Conservation (phyloP, 495 filamentous ascomycete species). For the Aspergillus affinis region DNA sequence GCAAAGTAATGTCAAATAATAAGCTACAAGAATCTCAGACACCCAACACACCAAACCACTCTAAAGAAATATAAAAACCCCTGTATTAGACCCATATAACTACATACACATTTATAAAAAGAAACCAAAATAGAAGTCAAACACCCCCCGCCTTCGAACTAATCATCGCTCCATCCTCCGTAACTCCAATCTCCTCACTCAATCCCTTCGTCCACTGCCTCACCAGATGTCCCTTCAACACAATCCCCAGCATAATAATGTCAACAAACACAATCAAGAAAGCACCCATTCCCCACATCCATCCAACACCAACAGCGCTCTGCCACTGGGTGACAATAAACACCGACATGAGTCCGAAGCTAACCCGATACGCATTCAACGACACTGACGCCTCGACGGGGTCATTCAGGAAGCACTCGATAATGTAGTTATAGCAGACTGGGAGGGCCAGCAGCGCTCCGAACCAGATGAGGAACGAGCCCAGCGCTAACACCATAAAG, state of each 20-base stretch:
- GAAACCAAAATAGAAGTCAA: neutral
- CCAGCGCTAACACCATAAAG: slow-evolving; percentile 41
- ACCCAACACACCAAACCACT: no score
- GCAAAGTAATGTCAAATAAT: no score
- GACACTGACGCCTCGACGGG: slow-evolving; percentile 32
- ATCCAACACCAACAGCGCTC: slow-evolving; percentile 33
- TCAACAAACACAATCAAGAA: slow-evolving; percentile 26
- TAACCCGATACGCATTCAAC: slow-evolving; percentile 32
- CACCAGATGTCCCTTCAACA: slow-evolving; percentile 13
- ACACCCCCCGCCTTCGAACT: neutral
- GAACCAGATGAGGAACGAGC: slow-evolving; percentile 36
- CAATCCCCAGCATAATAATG: slow-evolving; percentile 3
- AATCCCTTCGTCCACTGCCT: slow-evolving; percentile 2
- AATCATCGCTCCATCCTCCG: slow-evolving; percentile 4
- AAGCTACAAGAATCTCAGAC: no score
- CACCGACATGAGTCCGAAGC: slow-evolving; percentile 32
- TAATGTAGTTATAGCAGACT: slow-evolving; percentile 42
- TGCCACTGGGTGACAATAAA: slow-evolving; percentile 41
- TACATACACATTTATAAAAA: no score
- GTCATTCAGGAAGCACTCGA: slow-evolving; percentile 35
- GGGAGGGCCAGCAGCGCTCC: slow-evolving; percentile 31
- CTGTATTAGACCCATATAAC: no score
- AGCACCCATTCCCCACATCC: slow-evolving; percentile 44
- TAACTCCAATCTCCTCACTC: slow-evolving; percentile 1
- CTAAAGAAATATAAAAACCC: no score